A percentile compares a stretch with the other conserved stretches of the same genome.
These are phyloP conservation scores for Boletus huronensis DNA, from an alignment of 768 basidiomycete species.

Conservation along the genomic window DNA sequence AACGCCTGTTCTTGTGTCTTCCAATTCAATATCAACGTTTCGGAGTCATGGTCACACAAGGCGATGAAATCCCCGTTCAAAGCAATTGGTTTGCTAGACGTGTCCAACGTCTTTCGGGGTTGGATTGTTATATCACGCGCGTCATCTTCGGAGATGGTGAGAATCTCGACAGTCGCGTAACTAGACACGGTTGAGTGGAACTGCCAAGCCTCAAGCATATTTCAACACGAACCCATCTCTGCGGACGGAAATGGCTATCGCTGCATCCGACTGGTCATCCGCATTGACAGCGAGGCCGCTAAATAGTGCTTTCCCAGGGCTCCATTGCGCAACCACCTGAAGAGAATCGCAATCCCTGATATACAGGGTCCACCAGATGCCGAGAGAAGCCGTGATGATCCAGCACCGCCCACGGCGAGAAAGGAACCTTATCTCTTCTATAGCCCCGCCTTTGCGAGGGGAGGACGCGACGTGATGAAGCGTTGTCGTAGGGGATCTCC, in stretches of 20 bases:
- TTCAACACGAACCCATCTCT: constrained; percentile 42
- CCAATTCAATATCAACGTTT: constrained; percentile 58
- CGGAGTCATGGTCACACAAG: constrained; percentile 48
- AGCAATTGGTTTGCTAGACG: constrained; percentile 44
- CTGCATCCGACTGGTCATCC: constrained; percentile 41
- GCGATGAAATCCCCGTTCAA: constrained; percentile 52
- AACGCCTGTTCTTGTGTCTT: constrained; percentile 43
- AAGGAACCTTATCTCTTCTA: constrained; percentile 54
- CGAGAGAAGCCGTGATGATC: constrained; percentile 52
- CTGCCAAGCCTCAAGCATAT: not conserved
- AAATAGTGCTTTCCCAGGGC: constrained; percentile 49
- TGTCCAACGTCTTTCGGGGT: constrained; percentile 35
- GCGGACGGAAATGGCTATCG: constrained; percentile 49
- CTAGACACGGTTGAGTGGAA: constrained; percentile 18
- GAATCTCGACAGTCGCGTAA: constrained; percentile 26
- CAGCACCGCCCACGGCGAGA: constrained; percentile 42
- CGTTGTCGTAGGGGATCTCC: constrained; percentile 33
- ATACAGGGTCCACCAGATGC: constrained; percentile 57
- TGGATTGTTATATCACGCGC: constrained; percentile 25
- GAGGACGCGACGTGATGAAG: constrained; percentile 19
- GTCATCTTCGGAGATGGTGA: constrained; percentile 18
- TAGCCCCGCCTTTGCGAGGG: constrained; percentile 37
- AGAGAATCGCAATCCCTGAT: constrained; percentile 46
- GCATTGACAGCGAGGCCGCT: constrained; percentile 50
- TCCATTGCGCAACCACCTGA: constrained; percentile 45